Evolutionary conservation across 192 early-diverging fungal genomes (phyloP).

Genomic region (Umbelopsis isabellina): DNA sequence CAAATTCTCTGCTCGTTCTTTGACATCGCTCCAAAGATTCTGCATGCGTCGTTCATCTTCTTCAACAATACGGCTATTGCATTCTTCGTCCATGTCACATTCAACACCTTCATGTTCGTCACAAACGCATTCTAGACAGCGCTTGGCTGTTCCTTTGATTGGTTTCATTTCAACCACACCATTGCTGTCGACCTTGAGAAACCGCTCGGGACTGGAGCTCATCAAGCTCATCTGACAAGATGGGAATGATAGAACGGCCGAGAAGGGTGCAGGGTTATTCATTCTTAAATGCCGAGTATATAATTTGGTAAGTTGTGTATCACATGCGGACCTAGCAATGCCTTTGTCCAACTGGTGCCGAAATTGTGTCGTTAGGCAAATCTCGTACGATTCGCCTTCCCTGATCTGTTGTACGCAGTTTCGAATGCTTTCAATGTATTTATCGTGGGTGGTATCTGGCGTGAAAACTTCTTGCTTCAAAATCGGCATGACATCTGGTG

Average conservation of each 20-base stretch:
- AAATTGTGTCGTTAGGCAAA: slow-evolving; percentile 91
- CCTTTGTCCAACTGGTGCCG: slow-evolving; percentile 37
- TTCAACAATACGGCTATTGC: slow-evolving; percentile 32
- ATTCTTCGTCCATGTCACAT: slow-evolving; percentile 34
- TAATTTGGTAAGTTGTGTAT: slow-evolving; percentile 46
- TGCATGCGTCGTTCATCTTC: slow-evolving; percentile 48
- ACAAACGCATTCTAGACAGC: slow-evolving; percentile 52
- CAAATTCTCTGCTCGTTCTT: slow-evolving; percentile 95
- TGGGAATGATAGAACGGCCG: slow-evolving; percentile 67
- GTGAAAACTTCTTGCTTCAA: slow-evolving; percentile 37
- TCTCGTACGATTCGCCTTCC: slow-evolving; percentile 93
- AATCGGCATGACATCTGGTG: slow-evolving; percentile 24
- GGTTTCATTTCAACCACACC: slow-evolving; percentile 90
- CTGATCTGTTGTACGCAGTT: slow-evolving; percentile 64
- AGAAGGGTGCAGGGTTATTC: slow-evolving; percentile 88
- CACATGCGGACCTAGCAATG: background rate
- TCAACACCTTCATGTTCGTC: slow-evolving; percentile 41
- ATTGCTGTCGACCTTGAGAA: slow-evolving; percentile 54
- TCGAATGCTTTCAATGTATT: slow-evolving; percentile 64
- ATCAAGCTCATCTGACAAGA: slow-evolving; percentile 35
- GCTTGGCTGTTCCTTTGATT: slow-evolving; percentile 85
- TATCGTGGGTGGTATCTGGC: slow-evolving; percentile 43
- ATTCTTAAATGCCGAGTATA: slow-evolving; percentile 67
- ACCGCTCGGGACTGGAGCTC: slow-evolving; percentile 73
- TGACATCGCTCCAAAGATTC: slow-evolving; percentile 67